These are phyloP conservation scores for Vanrija sp. DNA, from an alignment of 1,284 basidiomycete genomes.

Conservation along the genomic window DNA sequence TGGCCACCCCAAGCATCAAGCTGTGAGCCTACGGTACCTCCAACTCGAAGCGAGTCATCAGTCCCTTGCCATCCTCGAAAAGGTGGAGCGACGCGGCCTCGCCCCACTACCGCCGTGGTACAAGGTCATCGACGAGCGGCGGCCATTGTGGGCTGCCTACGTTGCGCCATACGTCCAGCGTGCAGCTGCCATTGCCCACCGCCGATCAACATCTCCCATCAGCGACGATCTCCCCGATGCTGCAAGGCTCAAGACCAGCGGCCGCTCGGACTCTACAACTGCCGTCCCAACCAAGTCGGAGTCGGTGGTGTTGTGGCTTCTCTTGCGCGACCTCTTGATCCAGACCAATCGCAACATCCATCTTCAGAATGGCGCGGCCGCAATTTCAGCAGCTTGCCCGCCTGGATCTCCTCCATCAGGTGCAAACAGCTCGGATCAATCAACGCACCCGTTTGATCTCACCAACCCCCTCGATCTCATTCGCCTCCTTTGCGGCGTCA, in stretches of 20 bases:
- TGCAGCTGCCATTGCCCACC: not conserved
- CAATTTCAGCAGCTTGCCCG: too few relatives aligned
- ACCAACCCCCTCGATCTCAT: slow-evolving; percentile 1
- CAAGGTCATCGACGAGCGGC: not conserved
- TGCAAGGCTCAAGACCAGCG: too few relatives aligned
- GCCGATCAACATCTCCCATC: too few relatives aligned
- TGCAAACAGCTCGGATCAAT: too few relatives aligned
- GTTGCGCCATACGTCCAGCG: not conserved
- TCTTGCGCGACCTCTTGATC: not conserved
- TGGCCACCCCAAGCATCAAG: too few relatives aligned
- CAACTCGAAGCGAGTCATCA: too few relatives aligned
- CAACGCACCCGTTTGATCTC: not conserved
- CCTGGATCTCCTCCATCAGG: too few relatives aligned
- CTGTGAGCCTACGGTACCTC: too few relatives aligned
- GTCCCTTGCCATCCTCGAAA: not conserved
- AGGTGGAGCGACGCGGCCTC: not conserved
- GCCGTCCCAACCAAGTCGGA: not conserved
- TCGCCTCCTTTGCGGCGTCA: not conserved
- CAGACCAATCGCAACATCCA: not conserved
- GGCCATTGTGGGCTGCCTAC: not conserved
- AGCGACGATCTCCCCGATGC: too few relatives aligned
- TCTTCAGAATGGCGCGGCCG: too few relatives aligned
- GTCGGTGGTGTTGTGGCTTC: not conserved
- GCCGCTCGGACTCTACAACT: not conserved
- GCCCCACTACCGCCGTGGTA: not conserved